Evolutionary conservation across 805 yeast genomes (phyloP), one percentile per base, ranked within the genome.

Genomic region (Suhomyces prunicola): DNA sequence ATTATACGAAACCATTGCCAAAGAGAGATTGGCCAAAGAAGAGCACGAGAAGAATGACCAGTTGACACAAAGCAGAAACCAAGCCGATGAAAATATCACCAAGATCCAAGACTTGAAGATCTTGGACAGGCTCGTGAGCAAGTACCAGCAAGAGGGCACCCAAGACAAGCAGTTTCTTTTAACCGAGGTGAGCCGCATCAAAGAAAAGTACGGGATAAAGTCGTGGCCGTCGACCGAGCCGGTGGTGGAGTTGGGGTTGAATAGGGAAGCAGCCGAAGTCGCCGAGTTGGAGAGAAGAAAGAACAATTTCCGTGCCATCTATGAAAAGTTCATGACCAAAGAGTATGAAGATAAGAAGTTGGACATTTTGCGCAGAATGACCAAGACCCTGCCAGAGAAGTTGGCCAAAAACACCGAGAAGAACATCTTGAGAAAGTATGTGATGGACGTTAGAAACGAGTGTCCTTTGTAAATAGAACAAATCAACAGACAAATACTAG

Each of bases 1-100:
- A 26, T 74, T 80, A 57, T 91, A 88, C 73, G 88, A 88, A 67
- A 75, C 77, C 42, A 82, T 86, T 62, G 96, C 96, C 49, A 86
- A 85, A 60, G 72, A 73, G 47, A 78, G 80, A 58, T 93, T 91
- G 17, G 70, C 76, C 1, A 63, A 71, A n/a, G 96, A 90, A 66
- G 96, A 90, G 70, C 69, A 76, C 39, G 63, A 61, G 45, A 84
- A 82, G 69, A 76, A 84, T 39, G 62, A 72, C 49, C 80, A 79
- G 46, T 87, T 89, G 62, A 68, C 83, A 52, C 64, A 71, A 36
- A 81, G 80, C 62, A 79, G 65, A 49, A 53, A 57, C 12, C 63
- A 65, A 50, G 60, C 64, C 29, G 64, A 63, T 23, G 47, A 52
- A 7, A 65, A 67, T 8, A 66, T 73, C 40, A 62, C 61, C 19